Conservation (phyloP, 352 stramenopile genomes). For the Phytophthora cactorum region DNA sequence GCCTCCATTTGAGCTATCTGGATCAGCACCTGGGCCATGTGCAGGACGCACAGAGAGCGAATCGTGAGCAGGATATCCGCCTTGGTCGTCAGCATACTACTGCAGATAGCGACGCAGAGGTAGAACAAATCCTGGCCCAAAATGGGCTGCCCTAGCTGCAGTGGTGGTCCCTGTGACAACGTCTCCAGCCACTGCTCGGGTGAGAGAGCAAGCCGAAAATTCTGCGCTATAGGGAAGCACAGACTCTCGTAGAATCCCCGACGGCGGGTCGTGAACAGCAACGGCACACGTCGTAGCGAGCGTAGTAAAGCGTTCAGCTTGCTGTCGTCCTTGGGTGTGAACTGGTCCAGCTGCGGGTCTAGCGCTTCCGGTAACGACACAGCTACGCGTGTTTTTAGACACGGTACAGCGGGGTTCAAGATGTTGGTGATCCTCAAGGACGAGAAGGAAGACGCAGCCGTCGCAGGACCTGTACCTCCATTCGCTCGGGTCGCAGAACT, state of each 20-base stretch:
- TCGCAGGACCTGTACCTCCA: constrained; percentile 12
- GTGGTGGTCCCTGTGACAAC: constrained; percentile 49
- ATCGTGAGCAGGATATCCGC: constrained; percentile 83
- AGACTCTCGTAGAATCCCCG: constrained; percentile 61
- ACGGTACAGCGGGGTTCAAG: constrained; percentile 55
- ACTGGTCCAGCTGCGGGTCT: constrained; percentile 71
- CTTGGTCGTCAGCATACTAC: constrained; percentile 79
- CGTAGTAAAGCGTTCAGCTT: constrained; percentile 79
- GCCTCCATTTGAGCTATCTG: constrained; percentile 60
- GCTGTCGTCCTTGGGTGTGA: constrained; percentile 77
- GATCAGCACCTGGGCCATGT: constrained; percentile 82
- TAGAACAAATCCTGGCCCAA: constrained; percentile 82
- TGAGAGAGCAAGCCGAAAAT: constrained; percentile 51
- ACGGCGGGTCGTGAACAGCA: constrained; percentile 65
- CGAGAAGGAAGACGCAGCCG: constrained; percentile 57
- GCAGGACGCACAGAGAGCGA: constrained; percentile 73
- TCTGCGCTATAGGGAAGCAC: constrained; percentile 52
- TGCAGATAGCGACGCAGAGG: constrained; percentile 75
- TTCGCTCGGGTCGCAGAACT: constrained; percentile 18
- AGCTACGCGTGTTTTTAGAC: constrained; percentile 64
- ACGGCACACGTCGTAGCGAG: constrained; percentile 53
- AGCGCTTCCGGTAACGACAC: constrained; percentile 73
- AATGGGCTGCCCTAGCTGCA: constrained; percentile 66
- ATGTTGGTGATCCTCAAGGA: constrained; percentile 75
- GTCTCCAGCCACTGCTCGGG: constrained; percentile 59